A percentile compares a stretch with the other conserved stretches of the same genome.
Evolutionary conservation across 495 filamentous ascomycete species (phyloP).

Genomic region (Penicillium dipodomyicola): DNA sequence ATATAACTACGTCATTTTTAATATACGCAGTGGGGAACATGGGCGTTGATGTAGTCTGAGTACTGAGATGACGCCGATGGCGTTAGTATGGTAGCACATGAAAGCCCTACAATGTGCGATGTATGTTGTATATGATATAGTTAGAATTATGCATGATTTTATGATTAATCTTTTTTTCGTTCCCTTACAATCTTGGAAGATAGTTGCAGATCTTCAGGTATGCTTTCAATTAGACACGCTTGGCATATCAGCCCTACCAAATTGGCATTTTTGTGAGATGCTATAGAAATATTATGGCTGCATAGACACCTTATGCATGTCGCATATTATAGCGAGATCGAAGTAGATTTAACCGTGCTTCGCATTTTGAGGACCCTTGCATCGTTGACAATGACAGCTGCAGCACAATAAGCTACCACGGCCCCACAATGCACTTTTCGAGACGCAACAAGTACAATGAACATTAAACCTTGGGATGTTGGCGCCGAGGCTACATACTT

Average conservation of each 20-base stretch:
- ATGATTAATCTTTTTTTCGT: not conserved
- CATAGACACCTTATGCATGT: not conserved
- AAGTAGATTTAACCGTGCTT: slow-evolving; percentile 1
- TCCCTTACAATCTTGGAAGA: not conserved
- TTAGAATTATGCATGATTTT: not conserved
- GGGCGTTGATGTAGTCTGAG: slow-evolving; percentile 5
- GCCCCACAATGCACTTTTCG: slow-evolving; percentile 6
- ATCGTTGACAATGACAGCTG: slow-evolving; percentile 4
- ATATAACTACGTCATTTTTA: slow-evolving; percentile 5
- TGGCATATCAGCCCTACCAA: not conserved
- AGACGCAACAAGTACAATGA: not conserved
- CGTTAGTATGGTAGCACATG: slow-evolving; percentile 13
- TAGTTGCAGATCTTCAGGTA: not conserved
- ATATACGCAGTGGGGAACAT: slow-evolving; percentile 8
- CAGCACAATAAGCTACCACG: slow-evolving; percentile 3
- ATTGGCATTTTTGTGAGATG: not conserved
- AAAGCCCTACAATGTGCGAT: not conserved
- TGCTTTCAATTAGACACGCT: not conserved
- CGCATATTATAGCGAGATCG: not conserved
- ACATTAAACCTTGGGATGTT: not conserved
- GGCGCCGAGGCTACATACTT: not conserved
- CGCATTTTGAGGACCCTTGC: not conserved
- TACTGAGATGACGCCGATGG: slow-evolving; percentile 25
- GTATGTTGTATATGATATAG: not conserved
- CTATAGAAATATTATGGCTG: not conserved